Conservation (phyloP, 257 asterid genomes). For the Salvia miltiorrhiza region DNA sequence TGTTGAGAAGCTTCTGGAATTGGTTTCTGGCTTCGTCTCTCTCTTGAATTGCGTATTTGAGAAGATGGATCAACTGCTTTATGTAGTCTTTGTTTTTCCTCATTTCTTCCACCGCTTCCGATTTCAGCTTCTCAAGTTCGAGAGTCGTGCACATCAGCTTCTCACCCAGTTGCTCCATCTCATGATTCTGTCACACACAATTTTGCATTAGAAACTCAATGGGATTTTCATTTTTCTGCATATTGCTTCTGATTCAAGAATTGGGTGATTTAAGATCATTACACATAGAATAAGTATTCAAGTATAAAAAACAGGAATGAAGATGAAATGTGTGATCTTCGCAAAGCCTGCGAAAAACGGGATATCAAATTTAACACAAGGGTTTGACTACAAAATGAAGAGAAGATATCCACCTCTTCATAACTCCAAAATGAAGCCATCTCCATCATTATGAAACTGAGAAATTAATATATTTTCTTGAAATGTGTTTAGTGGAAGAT, state of each 20-base stretch:
- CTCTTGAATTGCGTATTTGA: conserved; percentile 38
- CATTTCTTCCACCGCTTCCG: conserved; percentile 40
- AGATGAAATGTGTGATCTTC: not conserved
- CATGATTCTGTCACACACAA: conserved; percentile 27
- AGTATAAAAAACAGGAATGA: not conserved
- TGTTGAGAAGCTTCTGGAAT: conserved; percentile 45
- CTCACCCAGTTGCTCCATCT: conserved; percentile 39
- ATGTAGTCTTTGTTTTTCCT: conserved; percentile 38
- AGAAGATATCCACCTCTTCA: conserved; percentile 49
- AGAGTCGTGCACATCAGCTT: conserved; percentile 45
- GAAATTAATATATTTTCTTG: not conserved
- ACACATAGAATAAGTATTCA: too few species aligned
- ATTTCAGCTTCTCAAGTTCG: conserved; percentile 45
- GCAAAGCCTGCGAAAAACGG: not conserved
- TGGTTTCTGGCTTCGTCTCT: conserved; percentile 55
- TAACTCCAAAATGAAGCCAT: conserved; percentile 58
- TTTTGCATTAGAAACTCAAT: too few species aligned
- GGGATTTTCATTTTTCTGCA: too few species aligned
- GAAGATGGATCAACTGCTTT: conserved; percentile 34
- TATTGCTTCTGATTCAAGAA: too few species aligned
- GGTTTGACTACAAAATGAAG: not conserved
- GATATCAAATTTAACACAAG: not conserved
- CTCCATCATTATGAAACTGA: conserved; percentile 44
- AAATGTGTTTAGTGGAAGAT: conserved; percentile 14
- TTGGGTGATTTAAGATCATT: too few species aligned